phyloP scores from a whole-genome alignment of 169 alveolate genomes.

The Perkinsus olseni region DNA sequence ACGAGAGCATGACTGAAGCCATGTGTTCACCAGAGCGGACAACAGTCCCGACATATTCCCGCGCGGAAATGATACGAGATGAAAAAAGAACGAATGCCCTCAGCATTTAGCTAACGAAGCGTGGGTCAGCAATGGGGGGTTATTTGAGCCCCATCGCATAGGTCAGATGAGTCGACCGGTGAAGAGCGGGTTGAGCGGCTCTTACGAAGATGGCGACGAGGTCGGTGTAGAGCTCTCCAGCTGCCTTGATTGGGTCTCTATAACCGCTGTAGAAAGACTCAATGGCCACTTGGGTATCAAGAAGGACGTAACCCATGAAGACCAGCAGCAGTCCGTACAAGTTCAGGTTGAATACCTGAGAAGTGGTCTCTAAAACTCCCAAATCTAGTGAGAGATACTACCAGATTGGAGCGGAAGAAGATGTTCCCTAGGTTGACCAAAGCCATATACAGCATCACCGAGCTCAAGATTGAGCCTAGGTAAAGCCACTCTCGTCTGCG shows the following conservation, averaged over 20 bases:
- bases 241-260: conserved; percentile 4
- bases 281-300: conserved; percentile 22
- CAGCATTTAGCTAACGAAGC: too few relatives aligned
- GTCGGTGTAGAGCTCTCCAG: conserved; percentile 15
- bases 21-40: too few relatives aligned
- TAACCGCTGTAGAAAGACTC: conserved; percentile 7
- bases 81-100: too few relatives aligned
- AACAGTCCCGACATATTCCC: too few relatives aligned
- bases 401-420: background rate
- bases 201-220: conserved; percentile 16
- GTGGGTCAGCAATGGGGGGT: too few relatives aligned
- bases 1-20: too few relatives aligned
- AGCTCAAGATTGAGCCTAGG: background rate
- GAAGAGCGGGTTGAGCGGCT: too few relatives aligned
- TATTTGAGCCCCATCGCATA: background rate
- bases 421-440: background rate
- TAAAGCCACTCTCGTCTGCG: background rate
- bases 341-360: conserved; percentile 10
- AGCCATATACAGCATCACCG: background rate
- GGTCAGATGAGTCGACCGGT: background rate
- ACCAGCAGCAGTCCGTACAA: conserved; percentile 8
- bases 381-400: background rate
- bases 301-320: conserved; percentile 15
- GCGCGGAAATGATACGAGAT: too few relatives aligned
- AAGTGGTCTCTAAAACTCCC: background rate